Percentiles rank a stretch among this genome's conserved stretches.
These are phyloP conservation scores for Adenanthera pavonina DNA, from an alignment of 306 rosid species.

Conservation along the genomic window DNA sequence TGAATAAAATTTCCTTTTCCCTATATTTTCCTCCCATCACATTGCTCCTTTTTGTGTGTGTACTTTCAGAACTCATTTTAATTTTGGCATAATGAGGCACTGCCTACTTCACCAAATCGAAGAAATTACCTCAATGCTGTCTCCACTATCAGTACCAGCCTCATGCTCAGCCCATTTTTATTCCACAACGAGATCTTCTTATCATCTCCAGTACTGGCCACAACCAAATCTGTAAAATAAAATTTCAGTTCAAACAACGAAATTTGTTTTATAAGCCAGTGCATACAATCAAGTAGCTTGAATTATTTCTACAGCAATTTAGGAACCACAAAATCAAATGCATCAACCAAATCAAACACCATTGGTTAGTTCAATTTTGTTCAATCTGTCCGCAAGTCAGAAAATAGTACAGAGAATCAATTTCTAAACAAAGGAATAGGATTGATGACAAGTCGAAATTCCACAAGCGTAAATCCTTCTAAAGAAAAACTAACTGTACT, in stretches of 20 bases:
- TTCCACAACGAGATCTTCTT: slow-evolving; percentile 91
- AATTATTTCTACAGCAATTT: neutral
- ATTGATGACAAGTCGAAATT: neutral
- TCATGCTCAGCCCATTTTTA: slow-evolving; percentile 93
- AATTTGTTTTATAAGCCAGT: neutral
- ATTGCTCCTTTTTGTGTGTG: neutral
- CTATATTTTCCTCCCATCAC: no score
- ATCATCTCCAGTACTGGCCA: slow-evolving; percentile 98
- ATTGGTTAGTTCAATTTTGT: neutral
- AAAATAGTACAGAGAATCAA: neutral
- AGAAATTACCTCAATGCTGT: slow-evolving; percentile 71
- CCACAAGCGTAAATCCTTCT: slow-evolving; percentile 35
- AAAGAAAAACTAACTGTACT: neutral
- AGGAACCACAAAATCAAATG: neutral
- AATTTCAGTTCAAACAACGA: slow-evolving; percentile 20
- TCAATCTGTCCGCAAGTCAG: neutral
- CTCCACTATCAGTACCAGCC: slow-evolving; percentile 78
- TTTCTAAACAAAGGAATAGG: neutral
- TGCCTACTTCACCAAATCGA: slow-evolving; percentile 21
- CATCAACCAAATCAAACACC: slow-evolving; percentile 15
- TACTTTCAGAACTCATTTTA: neutral
- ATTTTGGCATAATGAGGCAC: neutral
- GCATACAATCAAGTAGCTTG: neutral
- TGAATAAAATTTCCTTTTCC: no score
- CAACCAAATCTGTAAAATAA: slow-evolving; percentile 75